Conservation (phyloP, 2,329 filamentous ascomycete genomes). For the Fusarium sambucinum region DNA sequence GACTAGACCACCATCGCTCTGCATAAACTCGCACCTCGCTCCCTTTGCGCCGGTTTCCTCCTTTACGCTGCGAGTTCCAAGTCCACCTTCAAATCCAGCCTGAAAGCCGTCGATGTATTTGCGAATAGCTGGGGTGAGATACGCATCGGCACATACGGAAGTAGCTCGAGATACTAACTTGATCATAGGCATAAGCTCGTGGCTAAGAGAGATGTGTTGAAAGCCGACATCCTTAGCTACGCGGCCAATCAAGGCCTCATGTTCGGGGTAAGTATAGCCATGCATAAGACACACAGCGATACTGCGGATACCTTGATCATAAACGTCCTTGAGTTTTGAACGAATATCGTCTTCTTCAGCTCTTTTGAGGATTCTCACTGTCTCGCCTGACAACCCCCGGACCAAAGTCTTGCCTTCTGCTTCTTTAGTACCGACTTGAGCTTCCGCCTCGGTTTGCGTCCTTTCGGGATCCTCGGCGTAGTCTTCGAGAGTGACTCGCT, state of each 20-base stretch:
- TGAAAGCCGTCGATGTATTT: slow-evolving; percentile 77
- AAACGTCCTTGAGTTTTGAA: slow-evolving; percentile 71
- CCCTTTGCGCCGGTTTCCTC: slow-evolving; percentile 72
- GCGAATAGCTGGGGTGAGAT: slow-evolving; percentile 58
- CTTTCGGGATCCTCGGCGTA: slow-evolving; percentile 88
- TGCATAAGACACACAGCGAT: slow-evolving; percentile 94
- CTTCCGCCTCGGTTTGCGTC: slow-evolving; percentile 65
- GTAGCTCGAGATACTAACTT: slow-evolving; percentile 59
- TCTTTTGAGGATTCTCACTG: slow-evolving; percentile 73
- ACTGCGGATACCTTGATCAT: slow-evolving; percentile 77
- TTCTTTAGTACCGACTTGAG: slow-evolving; percentile 61
- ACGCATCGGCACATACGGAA: slow-evolving; percentile 59
- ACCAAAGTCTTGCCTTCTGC: slow-evolving; percentile 70
- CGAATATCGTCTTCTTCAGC: slow-evolving; percentile 67
- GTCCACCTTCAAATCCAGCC: slow-evolving; percentile 81
- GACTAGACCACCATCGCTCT: slow-evolving; percentile 80
- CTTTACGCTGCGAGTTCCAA: slow-evolving; percentile 81
- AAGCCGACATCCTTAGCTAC: slow-evolving; percentile 82
- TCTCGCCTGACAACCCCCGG: slow-evolving; percentile 75
- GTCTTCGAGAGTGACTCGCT: slow-evolving; percentile 90
- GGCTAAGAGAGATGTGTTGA: slow-evolving; percentile 75
- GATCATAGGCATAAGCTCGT: slow-evolving; percentile 59
- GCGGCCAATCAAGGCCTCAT: slow-evolving; percentile 81
- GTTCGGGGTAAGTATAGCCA: slow-evolving; percentile 88
- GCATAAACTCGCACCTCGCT: slow-evolving; percentile 94